Evolutionary conservation across 768 basidiomycete species (phyloP).

Genomic region (Gelatoporia subvermispora): DNA sequence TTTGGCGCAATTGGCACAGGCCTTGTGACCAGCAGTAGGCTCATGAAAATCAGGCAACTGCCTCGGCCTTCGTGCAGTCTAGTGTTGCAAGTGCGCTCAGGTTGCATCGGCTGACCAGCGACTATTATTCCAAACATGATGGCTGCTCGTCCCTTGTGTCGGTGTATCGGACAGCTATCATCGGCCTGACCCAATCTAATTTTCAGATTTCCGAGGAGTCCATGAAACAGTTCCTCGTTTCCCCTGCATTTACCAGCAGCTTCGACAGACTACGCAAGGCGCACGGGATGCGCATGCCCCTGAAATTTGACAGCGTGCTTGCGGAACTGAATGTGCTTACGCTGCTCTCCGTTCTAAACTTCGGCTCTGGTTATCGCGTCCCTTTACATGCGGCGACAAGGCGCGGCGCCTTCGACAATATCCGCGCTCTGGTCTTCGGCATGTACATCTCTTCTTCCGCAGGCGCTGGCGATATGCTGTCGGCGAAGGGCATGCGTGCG

Average conservation of each 20-base stretch:
- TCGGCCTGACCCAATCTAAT: neutral
- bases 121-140: neutral
- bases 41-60: too few relatives aligned
- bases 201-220: constrained; percentile 51
- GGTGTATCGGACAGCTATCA: neutral
- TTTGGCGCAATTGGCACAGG: too few relatives aligned
- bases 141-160: neutral
- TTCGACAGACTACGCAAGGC: constrained; percentile 55
- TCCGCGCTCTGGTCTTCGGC: constrained; percentile 68
- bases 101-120: neutral
- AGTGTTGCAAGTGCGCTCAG: neutral
- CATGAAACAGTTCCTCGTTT: constrained; percentile 59
- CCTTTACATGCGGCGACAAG: constrained; percentile 68
- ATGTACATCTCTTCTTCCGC: constrained; percentile 63
- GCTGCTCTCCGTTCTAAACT: constrained; percentile 74
- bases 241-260: constrained; percentile 57
- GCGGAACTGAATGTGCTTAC: constrained; percentile 83
- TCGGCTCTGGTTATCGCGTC: constrained; percentile 75
- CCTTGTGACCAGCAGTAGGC: too few relatives aligned
- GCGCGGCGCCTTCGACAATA: constrained; percentile 81
- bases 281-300: constrained; percentile 73
- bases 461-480: constrained; percentile 51
- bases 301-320: constrained; percentile 67
- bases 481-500: constrained; percentile 59
- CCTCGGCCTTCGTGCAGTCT: too few relatives aligned